Evolutionary conservation across 2,329 filamentous ascomycete genomes (phyloP), one percentile per base, ranked within the genome.

Genomic region (Fusarium sambucinum): DNA sequence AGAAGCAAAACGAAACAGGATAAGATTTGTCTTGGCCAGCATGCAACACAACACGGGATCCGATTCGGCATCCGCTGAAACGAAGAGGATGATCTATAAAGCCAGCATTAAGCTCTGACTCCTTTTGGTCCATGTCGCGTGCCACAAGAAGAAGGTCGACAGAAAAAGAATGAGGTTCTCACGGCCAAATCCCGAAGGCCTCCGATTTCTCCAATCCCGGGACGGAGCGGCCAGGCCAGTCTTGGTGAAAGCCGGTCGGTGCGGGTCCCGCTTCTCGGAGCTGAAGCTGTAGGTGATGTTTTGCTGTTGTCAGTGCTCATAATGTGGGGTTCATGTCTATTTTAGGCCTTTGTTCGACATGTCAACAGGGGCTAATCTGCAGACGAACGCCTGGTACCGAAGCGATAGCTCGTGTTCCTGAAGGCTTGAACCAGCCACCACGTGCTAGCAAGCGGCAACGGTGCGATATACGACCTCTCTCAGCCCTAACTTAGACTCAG

Each of bases 321-420:
- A 27, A 37, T 70, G 68, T 70, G 72, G 70, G 72, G 57, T 56
- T 27, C 13, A 59, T 56, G 27, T 53, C 69, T 73, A 73, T 74
- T 74, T 74, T 73, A 56, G 61, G 63, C 25, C 45, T 68, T 41
- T 38, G n/a, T 45, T 66, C 48, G 46, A 68, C 38, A 66, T 58
- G 64, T 66, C 59, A 68, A 63, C 64, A 67, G 60, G 69, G 67
- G 59, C 19, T 12, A 14, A 53, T 57, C 42, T 59, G 58, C 58
- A 65, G 50, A 71, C 52, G 55, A 60, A 62, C 57, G 37, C 56
- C 53, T 46, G 53, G 53, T 63, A 66, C 54, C 59, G 38, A 48
- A 27, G 14, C 23, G 47, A 51, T 47, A 65, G 47, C 61, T 71
- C 70, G 72, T 74, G 70, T 72, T 70, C 55, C 42, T 56, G 52